Evolutionary conservation across 1,284 basidiomycete genomes (phyloP), one percentile per base, ranked within the genome.

Genomic region (Pseudozyma sp.): DNA sequence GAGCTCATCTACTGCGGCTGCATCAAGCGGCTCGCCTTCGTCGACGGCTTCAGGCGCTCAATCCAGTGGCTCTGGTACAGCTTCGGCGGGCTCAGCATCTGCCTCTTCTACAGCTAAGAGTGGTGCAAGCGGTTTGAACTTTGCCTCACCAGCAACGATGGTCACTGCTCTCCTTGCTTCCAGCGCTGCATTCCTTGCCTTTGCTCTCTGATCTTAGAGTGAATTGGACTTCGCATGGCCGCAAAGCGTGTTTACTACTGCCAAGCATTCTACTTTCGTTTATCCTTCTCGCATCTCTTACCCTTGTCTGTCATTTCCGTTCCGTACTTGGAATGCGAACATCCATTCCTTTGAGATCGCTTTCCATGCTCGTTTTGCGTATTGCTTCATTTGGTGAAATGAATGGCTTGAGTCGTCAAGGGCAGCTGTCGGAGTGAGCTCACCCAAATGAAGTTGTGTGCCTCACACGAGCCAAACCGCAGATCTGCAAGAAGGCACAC

Each of bases 151-250:
- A 13, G 40, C 44, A 13, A 25, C 49, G 13, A 43, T 56, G 16
- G 38, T 70, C 5, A 50, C 61, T 43, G 61, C 68, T 2, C 6
- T 70, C 11, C 31, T 65, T 13, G 68, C 61, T 18, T 56, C 57
- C 45, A 55, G 52, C 0, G 61, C 68, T 21, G 68, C 68, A 14
- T 47, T 64, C 18, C 19, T 60, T 18, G 68, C 68, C 9, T 42
- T 70, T 8, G 58, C 43, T 10, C 31, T 65, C 6, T 68, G 31
- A 39, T 1, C 39, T 3, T 35, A 47, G 35, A 38, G 44, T 14
- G 4, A 16, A 25, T 19, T 47, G 45, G 34, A 16, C 31, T 38
- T 53, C 16, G 9, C 38, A 31, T 31, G 25, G 25, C 25, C 25
- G 25, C 25, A 31, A 31, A 31, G 3, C 39, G 2, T 40, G 3